Evolutionary conservation across 768 basidiomycete genomes (phyloP).

Genomic region (Macrolepiota fuliginosa): DNA sequence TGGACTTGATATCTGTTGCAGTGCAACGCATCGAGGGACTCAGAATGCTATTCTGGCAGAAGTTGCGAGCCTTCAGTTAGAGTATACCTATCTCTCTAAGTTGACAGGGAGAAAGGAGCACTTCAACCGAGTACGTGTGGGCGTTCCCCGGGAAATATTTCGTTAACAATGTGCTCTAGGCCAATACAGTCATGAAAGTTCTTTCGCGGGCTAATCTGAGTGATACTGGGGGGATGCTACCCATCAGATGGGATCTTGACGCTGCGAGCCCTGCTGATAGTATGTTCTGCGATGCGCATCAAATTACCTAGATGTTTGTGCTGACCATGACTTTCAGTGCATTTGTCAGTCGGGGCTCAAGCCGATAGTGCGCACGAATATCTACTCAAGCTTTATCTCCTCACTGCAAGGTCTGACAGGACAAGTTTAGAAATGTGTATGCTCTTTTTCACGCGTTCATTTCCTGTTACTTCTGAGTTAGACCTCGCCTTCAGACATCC

Average conservation of each 20-base stretch:
- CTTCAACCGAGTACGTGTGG: conserved; percentile 46
- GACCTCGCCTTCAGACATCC: conserved; percentile 44
- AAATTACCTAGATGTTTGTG: neutral
- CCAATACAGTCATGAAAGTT: conserved; percentile 42
- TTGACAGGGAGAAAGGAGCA: conserved; percentile 69
- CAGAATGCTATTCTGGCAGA: conserved; percentile 63
- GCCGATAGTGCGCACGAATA: conserved; percentile 81
- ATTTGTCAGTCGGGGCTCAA: conserved; percentile 59
- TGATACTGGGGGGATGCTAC: conserved; percentile 60
- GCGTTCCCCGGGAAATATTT: neutral
- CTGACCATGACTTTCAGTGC: conserved; percentile 25
- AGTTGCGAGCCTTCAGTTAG: conserved; percentile 78
- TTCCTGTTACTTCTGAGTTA: neutral
- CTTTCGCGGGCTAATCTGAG: conserved; percentile 46
- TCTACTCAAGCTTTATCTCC: conserved; percentile 68
- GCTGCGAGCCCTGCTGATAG: conserved; percentile 44
- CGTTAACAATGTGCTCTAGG: conserved; percentile 29
- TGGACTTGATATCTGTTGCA: conserved; percentile 4
- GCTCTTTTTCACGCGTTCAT: conserved; percentile 19
- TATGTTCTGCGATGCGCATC: conserved; percentile 26
- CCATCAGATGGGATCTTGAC: conserved; percentile 52
- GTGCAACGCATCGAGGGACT: conserved; percentile 21
- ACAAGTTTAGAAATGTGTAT: conserved; percentile 65
- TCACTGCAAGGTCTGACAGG: conserved; percentile 62
- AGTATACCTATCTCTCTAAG: conserved; percentile 82